Evolutionary conservation across 2,329 filamentous ascomycete genomes (phyloP), one percentile per base, ranked within the genome.

Genomic region (Endothia cerciana): DNA sequence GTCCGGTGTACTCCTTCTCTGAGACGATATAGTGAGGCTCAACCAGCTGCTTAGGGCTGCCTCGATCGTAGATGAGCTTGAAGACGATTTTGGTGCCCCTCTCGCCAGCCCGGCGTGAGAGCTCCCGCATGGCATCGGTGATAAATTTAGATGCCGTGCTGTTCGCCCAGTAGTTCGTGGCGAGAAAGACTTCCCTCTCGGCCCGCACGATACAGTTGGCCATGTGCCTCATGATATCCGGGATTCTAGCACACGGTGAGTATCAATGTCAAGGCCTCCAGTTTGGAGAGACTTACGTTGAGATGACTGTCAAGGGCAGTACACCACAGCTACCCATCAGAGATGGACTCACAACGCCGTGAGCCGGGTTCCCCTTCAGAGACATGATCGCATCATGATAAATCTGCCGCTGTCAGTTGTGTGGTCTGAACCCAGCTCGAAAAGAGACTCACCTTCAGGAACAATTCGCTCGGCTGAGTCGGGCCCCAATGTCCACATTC

Each of bases 51-150:
- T 85, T 86, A 2, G 86, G 76, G 66, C 85, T 87, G 10, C 89
- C 91, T 11, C 89, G 83, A 74, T 94, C 91, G 74, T 92, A 93
- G 71, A 93, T 86, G 69, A 94, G 78, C 73, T 93, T 93, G 66
- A 93, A 84, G 0, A 91, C 82, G 0, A 91, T 81, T 62, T 81
- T 85, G 19, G 79, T 74, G 0, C 85, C 85, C 28, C 86, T 79
- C 60, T 80, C 79, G 0, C 87, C 87, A 0, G 88, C 89, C 30
- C 90, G 83, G 43, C 77, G 82, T 0, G 91, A 91, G 0, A 94
- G 82, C 74, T 94, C 91, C 22, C 82, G 81, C 59, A 94, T 80
- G 0, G 89, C 88, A 72, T 91, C 84, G 3, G 86, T 90, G 53
- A 94, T 83, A 60, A 91, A 83, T 5, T 81, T 84, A 51, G 89